These are phyloP conservation scores for Cornus controversa DNA, from an alignment of 148 eudicot genomes.

Conservation along the genomic window DNA sequence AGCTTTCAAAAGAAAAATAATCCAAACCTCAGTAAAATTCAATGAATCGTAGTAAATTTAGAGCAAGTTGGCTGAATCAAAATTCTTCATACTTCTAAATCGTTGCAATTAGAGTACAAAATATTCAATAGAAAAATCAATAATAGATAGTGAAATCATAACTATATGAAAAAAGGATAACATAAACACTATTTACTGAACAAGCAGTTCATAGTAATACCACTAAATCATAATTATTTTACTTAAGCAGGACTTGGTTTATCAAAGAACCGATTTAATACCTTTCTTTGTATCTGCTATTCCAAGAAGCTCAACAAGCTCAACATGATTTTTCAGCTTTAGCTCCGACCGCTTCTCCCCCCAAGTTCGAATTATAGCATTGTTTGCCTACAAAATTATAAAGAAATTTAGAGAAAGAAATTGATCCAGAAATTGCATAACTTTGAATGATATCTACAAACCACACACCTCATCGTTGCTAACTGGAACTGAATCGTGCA, in stretches of 20 bases:
- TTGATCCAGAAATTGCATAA: neutral
- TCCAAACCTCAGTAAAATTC: neutral
- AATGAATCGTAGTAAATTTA: neutral
- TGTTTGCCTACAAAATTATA: conserved; percentile 50
- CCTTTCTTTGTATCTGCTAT: conserved; percentile 83
- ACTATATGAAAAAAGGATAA: neutral
- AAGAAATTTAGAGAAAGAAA: neutral
- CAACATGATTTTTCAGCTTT: conserved; percentile 80
- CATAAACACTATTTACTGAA: neutral
- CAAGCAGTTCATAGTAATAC: neutral
- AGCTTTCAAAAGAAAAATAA: neutral
- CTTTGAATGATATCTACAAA: neutral
- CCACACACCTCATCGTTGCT: conserved; percentile 73
- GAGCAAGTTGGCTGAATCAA: too few relatives aligned
- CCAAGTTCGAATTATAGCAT: conserved; percentile 69
- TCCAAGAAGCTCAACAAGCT: conserved; percentile 89
- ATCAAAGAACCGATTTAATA: conserved; percentile 11
- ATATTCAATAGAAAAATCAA: neutral
- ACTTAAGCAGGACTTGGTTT: neutral
- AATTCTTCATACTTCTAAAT: neutral
- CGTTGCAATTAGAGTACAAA: neutral
- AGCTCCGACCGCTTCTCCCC: conserved; percentile 64
- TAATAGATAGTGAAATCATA: neutral
- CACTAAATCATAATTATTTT: neutral
- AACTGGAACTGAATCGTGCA: conserved; percentile 91